Percentiles rank a stretch among this genome's conserved stretches.
phyloP scores from a whole-genome alignment of 805 yeast genomes.

The Kluyveromyces wickerhamii region DNA sequence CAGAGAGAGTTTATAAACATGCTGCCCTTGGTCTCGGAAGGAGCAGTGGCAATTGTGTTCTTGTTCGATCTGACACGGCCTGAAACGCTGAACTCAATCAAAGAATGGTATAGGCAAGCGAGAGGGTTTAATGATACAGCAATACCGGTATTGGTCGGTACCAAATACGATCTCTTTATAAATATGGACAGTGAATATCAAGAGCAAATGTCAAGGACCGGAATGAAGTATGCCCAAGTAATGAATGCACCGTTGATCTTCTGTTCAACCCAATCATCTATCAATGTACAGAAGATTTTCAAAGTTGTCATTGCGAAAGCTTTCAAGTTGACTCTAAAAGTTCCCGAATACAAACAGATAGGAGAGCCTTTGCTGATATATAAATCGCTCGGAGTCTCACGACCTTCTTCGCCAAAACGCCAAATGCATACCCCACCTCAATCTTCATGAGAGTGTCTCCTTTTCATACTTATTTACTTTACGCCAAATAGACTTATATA shows the following conservation, averaged over 20 bases:
- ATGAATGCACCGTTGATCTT: constrained; percentile 83
- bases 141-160: constrained; percentile 84
- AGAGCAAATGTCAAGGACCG: constrained; percentile 71
- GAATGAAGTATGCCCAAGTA: constrained; percentile 77
- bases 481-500: too few species aligned
- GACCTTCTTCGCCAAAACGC: constrained; percentile 4
- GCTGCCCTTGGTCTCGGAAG: constrained; percentile 88
- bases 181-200: constrained; percentile 76
- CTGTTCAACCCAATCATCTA: constrained; percentile 86
- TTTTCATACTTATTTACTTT: neutral
- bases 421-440: constrained; percentile 5
- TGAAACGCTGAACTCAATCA: constrained; percentile 76
- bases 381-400: constrained; percentile 26
- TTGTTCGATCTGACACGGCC: constrained; percentile 86
- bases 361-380: constrained; percentile 92
- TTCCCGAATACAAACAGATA: constrained; percentile 73
- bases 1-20: constrained; percentile 90
- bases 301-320: constrained; percentile 86
- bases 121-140: constrained; percentile 86
- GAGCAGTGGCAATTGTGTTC: constrained; percentile 84
- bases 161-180: constrained; percentile 83
- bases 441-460: neutral
- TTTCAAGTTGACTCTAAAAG: constrained; percentile 71
- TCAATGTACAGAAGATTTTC: constrained; percentile 89
- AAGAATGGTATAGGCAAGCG: constrained; percentile 92